Evolutionary conservation across 2,329 filamentous ascomycete species (phyloP).

Genomic region (Alternaria sp.): DNA sequence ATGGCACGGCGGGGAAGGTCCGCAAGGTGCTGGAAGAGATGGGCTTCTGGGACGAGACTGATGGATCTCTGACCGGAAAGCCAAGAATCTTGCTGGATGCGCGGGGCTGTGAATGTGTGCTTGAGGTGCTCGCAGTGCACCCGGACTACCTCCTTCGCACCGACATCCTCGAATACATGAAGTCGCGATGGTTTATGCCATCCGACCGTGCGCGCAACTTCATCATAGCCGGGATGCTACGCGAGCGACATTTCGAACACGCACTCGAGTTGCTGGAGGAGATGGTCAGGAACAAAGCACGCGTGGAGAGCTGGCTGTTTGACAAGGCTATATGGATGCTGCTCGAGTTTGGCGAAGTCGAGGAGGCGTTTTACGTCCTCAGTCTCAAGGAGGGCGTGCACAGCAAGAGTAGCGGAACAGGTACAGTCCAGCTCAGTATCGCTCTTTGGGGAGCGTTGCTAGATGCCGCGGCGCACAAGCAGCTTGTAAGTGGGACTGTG

Average conservation of each 20-base stretch:
- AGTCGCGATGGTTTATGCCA: constrained; percentile 71
- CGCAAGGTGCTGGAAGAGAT: constrained; percentile 74
- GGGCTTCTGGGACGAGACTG: constrained; percentile 45
- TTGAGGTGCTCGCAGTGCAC: constrained; percentile 79
- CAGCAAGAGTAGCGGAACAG: constrained; percentile 9
- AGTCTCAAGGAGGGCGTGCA: constrained; percentile 46
- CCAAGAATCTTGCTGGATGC: constrained; percentile 68
- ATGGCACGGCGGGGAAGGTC: constrained; percentile 72
- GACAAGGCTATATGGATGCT: constrained; percentile 79
- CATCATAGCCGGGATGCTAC: constrained; percentile 74
- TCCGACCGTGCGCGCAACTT: constrained; percentile 68
- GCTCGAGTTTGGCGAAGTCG: constrained; percentile 73
- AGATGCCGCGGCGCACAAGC: constrained; percentile 72
- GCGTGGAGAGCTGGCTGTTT: constrained; percentile 74
- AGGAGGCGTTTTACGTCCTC: constrained; percentile 76
- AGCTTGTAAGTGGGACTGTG: constrained; percentile 55
- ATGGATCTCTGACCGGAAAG: constrained; percentile 31
- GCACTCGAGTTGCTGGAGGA: constrained; percentile 73
- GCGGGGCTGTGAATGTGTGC: constrained; percentile 71
- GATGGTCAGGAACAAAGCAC: constrained; percentile 64
- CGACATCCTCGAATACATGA: constrained; percentile 75
- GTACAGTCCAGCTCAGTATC: constrained; percentile 51
- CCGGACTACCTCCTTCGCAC: constrained; percentile 81
- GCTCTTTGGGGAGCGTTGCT: constrained; percentile 74
- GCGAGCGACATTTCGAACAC: constrained; percentile 83